Evolutionary conservation across 2,329 filamentous ascomycete genomes (phyloP), one percentile per base, ranked within the genome.

Genomic region (Clarireedia sp.): DNA sequence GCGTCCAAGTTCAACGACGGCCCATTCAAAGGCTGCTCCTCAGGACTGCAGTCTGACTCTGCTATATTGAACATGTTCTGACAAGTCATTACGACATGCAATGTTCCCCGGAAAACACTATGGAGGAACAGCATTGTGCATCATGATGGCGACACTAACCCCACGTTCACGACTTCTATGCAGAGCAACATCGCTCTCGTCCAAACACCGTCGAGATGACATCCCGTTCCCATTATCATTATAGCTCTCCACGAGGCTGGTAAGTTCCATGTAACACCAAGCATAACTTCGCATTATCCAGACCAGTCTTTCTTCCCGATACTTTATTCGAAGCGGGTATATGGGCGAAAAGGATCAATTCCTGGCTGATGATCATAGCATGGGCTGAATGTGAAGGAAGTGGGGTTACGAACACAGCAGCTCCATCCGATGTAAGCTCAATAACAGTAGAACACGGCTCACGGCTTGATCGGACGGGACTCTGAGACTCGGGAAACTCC

Each of bases 321-420:
- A 61, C 50, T 59, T 33, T 57, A 56, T 54, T 60, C 48, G 56
- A 61, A 47, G 60, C 60, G 57, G 56, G 48, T 61, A 60, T 57
- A 55, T 59, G 50, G 36, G 49, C 24, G 33, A 49, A 48, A 40
- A 50, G 38, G 56, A 48, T 54, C 23, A 12, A 46, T 48, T 47
- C 23, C 49, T 50, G 38, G 48, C n/a, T 52, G 38, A n/a, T 49
- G 48, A 55, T 47, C 40, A 54, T 47, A 38, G 21, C 37, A 23
- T 41, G 51, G 33, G 51, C 40, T 51, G 47, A 46, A 24, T 44
- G 29, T 33, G 33, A 50, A 56, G 50, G 26, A 48, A 41, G 56
- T 57, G 58, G 58, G 53, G 59, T 41, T n/a, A 9, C n/a, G 56
- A 57, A 55, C 37, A 55, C 40, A 46, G 46, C 47, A 57, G 45